Percentiles rank a stretch among this genome's conserved stretches.
Evolutionary conservation across 2,329 filamentous ascomycete genomes (phyloP).

Genomic region (Coniochaeta sp.): DNA sequence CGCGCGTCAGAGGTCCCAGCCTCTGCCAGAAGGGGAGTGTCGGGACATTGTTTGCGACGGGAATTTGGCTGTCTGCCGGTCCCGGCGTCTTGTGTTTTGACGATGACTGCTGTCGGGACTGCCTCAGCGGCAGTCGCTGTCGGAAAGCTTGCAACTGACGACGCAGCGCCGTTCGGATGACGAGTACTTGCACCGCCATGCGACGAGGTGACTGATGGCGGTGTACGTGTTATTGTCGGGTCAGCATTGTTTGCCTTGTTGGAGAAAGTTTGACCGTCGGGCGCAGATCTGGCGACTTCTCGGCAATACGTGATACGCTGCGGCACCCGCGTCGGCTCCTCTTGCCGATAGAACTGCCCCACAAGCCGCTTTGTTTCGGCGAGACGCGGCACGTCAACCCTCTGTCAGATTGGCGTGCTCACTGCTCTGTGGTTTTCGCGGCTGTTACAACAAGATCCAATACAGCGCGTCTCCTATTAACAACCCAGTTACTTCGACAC

Average conservation of each 20-base stretch:
- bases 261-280: not conserved
- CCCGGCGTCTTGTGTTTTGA: constrained; percentile 11
- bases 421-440: no score
- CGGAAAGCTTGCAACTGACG: constrained; percentile 18
- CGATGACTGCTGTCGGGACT: constrained; percentile 20
- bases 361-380: not conserved
- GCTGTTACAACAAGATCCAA: no score
- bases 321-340: not conserved
- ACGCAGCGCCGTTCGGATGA: constrained; percentile 18
- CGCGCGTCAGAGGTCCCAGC: constrained; percentile 48
- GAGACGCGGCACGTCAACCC: not conserved
- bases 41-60: constrained; percentile 33
- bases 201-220: not conserved
- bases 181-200: constrained; percentile 15
- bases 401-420: no score
- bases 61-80: constrained; percentile 27
- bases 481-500: no score
- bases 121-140: constrained; percentile 11
- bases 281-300: not conserved
- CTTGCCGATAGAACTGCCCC: not conserved
- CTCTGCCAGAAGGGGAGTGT: constrained; percentile 46
- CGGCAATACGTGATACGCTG: not conserved
- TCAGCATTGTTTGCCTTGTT: not conserved
- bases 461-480: no score
- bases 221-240: constrained; percentile 1